Evolutionary conservation across 2,329 filamentous ascomycete species (phyloP), one percentile per base, ranked within the genome.

Genomic region (Zelopaecilomyces penicillatus): DNA sequence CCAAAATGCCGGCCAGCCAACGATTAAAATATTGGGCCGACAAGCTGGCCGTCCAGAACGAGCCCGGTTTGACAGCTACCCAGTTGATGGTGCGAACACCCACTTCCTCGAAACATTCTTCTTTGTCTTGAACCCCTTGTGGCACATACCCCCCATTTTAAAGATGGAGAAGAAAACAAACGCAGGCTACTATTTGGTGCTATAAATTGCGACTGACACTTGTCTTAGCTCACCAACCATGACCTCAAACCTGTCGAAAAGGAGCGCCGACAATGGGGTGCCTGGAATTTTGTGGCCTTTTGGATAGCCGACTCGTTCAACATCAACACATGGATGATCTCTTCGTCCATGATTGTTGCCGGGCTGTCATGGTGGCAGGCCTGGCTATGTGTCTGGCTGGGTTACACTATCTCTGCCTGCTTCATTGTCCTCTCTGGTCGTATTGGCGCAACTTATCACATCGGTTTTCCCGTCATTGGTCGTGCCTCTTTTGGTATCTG

Each of bases 261-360:
- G 11, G 80, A 78, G 51, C 79, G 87, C 46, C 80, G 90, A 44
- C 79, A 87, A 75, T 96, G 90, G 89, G 81, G 82, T 12, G 69
- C 84, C 30, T 88, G 85, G 80, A 95, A 95, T 64, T 95, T 89
- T 60, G 84, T 95, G 35, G 85, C 80, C 10, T 93, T 93, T 61
- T 91, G 87, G 87, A 76, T 93, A 57, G 83, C 85, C 30, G 86
- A 91, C 65, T 85, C 80, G 1, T 88, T 90, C 69, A 91, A 91
- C 63, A 87, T 93, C 60, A 93, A 91, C 65, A 93, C 87, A 2
- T 94, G 87, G 89, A 95, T 94, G 87, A 93, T 94, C 50, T 85
- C 86, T 0, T 87, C 85, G 1, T 82, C 85, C 33, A 89, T 88
- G 78, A 87, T 94, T 31, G 76, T 83, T 1, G 71, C 68, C 39